phyloP scores from a whole-genome alignment of 768 basidiomycete genomes.

The Cystobasidium onofrii region DNA sequence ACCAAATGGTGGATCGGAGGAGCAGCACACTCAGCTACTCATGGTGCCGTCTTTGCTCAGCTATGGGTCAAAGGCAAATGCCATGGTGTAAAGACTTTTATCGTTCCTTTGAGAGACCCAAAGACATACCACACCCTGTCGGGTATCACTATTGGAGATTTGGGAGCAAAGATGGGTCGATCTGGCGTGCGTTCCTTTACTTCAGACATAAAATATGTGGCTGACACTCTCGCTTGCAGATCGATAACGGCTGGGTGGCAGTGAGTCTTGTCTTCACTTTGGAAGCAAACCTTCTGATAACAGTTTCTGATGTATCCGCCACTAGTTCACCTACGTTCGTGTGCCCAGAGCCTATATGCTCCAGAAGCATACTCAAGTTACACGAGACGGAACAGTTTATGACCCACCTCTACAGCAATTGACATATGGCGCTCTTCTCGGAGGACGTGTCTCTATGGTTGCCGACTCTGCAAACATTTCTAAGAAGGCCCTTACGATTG shows the following conservation, averaged over 20 bases:
- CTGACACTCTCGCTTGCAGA: not conserved
- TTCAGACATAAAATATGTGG: slow-evolving; percentile 28
- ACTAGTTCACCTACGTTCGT: slow-evolving; percentile 48
- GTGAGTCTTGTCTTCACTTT: not conserved
- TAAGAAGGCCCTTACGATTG: slow-evolving; percentile 50
- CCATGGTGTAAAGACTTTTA: slow-evolving; percentile 50
- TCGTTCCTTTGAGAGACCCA: slow-evolving; percentile 48
- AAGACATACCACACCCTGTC: slow-evolving; percentile 47
- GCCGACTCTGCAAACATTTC: slow-evolving; percentile 46
- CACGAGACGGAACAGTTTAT: slow-evolving; percentile 46
- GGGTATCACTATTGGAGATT: slow-evolving; percentile 49
- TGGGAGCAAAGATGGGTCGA: slow-evolving; percentile 50
- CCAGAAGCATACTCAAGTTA: slow-evolving; percentile 50
- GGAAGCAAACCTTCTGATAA: not conserved
- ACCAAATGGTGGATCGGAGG: slow-evolving; percentile 52
- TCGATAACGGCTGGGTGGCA: slow-evolving; percentile 24
- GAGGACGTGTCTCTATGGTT: slow-evolving; percentile 47
- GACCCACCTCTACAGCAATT: slow-evolving; percentile 49
- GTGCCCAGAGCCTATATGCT: slow-evolving; percentile 49
- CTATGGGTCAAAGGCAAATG: slow-evolving; percentile 48
- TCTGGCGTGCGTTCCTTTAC: slow-evolving; percentile 46
- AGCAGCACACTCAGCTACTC: slow-evolving; percentile 49
- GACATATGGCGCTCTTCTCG: slow-evolving; percentile 49
- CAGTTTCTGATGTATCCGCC: not conserved
- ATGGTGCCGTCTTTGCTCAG: slow-evolving; percentile 49